Conservation (phyloP, 139 green algal species). For the Coelastrella sp. region DNA sequence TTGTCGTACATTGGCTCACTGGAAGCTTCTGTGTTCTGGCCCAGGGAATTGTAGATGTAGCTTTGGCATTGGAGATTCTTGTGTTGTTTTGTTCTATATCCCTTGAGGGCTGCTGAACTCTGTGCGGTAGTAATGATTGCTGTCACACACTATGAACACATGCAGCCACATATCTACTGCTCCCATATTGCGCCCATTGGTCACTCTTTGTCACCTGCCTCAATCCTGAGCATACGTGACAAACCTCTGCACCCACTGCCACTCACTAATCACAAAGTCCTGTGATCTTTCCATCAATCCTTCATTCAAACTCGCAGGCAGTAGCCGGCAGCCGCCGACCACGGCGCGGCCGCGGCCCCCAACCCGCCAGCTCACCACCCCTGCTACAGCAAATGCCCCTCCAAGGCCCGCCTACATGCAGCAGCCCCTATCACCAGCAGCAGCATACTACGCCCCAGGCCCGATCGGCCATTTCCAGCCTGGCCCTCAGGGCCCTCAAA, state of each 20-base stretch:
- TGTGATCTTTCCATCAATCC: not conserved
- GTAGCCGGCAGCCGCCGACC: not conserved
- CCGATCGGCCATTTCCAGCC: not conserved
- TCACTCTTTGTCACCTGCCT: too few relatives aligned
- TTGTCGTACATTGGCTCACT: too few relatives aligned
- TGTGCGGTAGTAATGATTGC: too few relatives aligned
- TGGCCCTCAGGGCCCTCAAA: not conserved
- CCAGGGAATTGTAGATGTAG: too few relatives aligned
- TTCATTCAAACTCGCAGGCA: not conserved
- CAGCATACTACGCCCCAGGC: conserved; percentile 17
- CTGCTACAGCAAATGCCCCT: conserved; percentile 32
- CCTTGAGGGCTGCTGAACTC: too few relatives aligned
- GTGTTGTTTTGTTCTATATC: too few relatives aligned
- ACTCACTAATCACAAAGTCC: not conserved
- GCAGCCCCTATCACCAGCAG: conserved; percentile 7
- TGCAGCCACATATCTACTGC: too few relatives aligned
- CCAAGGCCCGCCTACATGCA: not conserved
- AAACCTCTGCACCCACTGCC: not conserved
- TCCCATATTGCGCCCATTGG: too few relatives aligned
- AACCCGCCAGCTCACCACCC: not conserved
- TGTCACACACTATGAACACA: too few relatives aligned
- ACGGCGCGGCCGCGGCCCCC: not conserved
- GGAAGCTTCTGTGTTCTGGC: too few relatives aligned
- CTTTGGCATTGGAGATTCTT: too few relatives aligned
- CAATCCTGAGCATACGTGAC: too few relatives aligned